Base-by-base conservation (phyloP, 2,329 filamentous ascomycete genomes). In the Sphaerulina vaccinii region DNA sequence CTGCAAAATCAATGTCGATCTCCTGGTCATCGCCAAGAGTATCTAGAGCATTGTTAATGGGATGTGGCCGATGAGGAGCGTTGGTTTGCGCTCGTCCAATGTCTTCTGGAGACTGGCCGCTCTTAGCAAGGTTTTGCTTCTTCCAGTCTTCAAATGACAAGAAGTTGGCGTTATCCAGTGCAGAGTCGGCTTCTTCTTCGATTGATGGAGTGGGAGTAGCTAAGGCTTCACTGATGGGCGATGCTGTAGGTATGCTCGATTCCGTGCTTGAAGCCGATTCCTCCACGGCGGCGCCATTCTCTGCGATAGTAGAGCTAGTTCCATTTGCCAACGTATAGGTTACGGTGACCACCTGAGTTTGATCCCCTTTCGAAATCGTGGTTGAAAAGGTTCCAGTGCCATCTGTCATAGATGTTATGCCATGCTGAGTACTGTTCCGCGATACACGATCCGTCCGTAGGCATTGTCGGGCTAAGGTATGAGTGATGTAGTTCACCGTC, bases 71-170 rank as follows among this genome's bases (percentile, higher is more conserved):
- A 18, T 68, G 68, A 22, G 65, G 72, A 65, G 68, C 73, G 57
- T 66, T 74, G 64, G 67, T 80, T 71, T 74, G 76, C 68, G 65
- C 78, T 60, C 77, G 82, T 68, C 74, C 87, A 66, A 79, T 79
- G 70, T 79, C 84, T 71, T 79, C 88, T 60, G 73, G 87, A 66
- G 75, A 90, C 65, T 96, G 92, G 10, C 90, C 92, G 3, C 83
- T 86, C 66, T 90, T 88, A 45, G 86, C 88, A 15, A 97, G 75
- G 73, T 95, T 96, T 76, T 91, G 87, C 65, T 87, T 89, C 73
- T 96, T 97, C 93, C 93, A 99, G 64, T 97, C 92, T 68, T 97
- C 93, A 63, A 99, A 99, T 0, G 93, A 96, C 63, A 97, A 83
- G 69, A 97, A 97, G 5, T 90, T 86, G 39, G 85, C 81, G 60